These are phyloP conservation scores for Dendrostoma leiphaemia DNA, from an alignment of 2,329 filamentous ascomycete species.

Conservation along the genomic window DNA sequence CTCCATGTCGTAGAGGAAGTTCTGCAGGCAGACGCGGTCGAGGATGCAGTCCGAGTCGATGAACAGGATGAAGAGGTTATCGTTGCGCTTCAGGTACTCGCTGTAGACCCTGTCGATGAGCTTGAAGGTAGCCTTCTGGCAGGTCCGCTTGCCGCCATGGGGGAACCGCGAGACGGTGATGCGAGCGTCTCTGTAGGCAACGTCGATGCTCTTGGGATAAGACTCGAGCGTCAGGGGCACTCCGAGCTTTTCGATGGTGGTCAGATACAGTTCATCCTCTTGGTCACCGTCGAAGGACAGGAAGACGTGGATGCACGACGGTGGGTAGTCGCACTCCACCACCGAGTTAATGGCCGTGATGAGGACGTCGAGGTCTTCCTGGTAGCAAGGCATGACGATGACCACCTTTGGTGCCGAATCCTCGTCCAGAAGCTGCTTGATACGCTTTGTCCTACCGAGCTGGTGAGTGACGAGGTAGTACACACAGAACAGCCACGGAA, in stretches of 20 bases:
- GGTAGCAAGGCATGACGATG: constrained; percentile 95
- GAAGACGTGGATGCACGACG: constrained; percentile 90
- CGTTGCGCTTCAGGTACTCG: constrained; percentile 80
- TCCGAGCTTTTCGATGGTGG: constrained; percentile 80
- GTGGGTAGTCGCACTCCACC: constrained; percentile 89
- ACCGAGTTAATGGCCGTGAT: constrained; percentile 87
- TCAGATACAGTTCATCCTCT: constrained; percentile 85
- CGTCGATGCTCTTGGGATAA: constrained; percentile 88
- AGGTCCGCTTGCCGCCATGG: constrained; percentile 90
- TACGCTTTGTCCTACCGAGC: constrained; percentile 75
- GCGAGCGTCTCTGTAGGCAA: constrained; percentile 76
- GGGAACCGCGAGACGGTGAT: constrained; percentile 90
- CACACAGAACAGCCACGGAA: constrained; percentile 91
- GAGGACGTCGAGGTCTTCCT: constrained; percentile 81
- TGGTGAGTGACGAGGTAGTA: constrained; percentile 88
- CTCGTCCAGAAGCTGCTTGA: constrained; percentile 83
- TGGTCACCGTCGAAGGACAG: constrained; percentile 91
- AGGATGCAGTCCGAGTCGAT: constrained; percentile 97
- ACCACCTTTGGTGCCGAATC: constrained; percentile 88
- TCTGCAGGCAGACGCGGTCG: constrained; percentile 87
- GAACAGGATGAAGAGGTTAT: constrained; percentile 93
- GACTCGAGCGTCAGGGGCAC: constrained; percentile 73
- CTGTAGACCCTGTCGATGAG: constrained; percentile 92
- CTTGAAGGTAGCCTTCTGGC: constrained; percentile 89
- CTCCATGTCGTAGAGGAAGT: constrained; percentile 99